phyloP scores from a whole-genome alignment of 768 basidiomycete species.

The Myochromella boudieri region DNA sequence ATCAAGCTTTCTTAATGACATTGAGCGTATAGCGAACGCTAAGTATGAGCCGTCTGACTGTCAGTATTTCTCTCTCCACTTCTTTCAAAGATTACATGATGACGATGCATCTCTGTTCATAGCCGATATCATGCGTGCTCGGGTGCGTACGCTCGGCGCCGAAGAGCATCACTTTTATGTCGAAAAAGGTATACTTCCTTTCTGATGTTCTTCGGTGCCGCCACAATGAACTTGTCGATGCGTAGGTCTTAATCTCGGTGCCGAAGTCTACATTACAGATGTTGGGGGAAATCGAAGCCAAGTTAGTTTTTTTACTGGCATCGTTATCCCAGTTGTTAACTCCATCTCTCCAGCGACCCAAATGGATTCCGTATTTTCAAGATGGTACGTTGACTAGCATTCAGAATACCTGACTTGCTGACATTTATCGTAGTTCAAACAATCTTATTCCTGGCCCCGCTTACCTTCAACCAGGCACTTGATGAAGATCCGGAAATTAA shows the following conservation, averaged over 20 bases:
- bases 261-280: conserved; percentile 69
- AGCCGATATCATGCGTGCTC: conserved; percentile 75
- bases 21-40: conserved; percentile 51
- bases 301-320: conserved; percentile 23
- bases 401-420: background rate
- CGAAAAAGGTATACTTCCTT: conserved; percentile 44
- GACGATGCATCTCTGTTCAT: conserved; percentile 7
- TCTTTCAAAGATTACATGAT: background rate
- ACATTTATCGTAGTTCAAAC: conserved; percentile 52
- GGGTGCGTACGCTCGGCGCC: conserved; percentile 71
- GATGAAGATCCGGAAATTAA: conserved; percentile 69
- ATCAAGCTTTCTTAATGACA: conserved; percentile 71
- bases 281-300: conserved; percentile 64
- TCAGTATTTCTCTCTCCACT: conserved; percentile 27
- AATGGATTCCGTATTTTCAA: conserved; percentile 80
- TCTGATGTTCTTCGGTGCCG: background rate
- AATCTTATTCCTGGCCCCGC: conserved; percentile 81
- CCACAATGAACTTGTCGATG: background rate
- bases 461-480: conserved; percentile 71
- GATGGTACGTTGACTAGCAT: conserved; percentile 39
- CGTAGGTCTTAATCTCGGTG: conserved; percentile 36
- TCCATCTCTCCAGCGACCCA: conserved; percentile 42
- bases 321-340: background rate
- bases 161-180: conserved; percentile 68
- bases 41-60: conserved; percentile 67